phyloP scores from a whole-genome alignment of 768 basidiomycete species.

The Lactarius deliciosus region DNA sequence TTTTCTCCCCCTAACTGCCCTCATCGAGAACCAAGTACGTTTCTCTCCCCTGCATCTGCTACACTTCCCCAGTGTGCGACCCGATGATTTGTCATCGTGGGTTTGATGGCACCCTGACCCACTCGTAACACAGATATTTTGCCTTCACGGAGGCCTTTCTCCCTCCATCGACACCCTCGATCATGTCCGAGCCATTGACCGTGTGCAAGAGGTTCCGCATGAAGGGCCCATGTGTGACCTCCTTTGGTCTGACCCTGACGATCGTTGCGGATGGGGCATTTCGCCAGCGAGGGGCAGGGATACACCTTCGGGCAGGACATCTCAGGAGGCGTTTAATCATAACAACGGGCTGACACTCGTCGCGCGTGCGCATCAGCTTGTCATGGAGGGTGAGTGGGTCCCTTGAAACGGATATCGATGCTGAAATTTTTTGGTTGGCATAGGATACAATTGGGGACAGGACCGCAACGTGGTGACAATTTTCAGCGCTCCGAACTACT shows the following conservation, averaged over 20 bases:
- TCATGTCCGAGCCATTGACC: constrained; percentile 97
- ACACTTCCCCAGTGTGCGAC: background rate
- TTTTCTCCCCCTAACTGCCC: constrained; percentile 93
- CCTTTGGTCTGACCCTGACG: constrained; percentile 99
- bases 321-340: constrained; percentile 98
- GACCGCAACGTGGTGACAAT: constrained; percentile 99
- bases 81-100: constrained; percentile 19
- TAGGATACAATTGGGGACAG: constrained; percentile 96
- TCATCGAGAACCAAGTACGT: constrained; percentile 98
- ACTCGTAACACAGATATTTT: constrained; percentile 77
- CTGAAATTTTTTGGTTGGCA: background rate
- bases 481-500: constrained; percentile 99
- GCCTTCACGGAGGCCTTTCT: constrained; percentile 94
- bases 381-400: constrained; percentile 83
- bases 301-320: constrained; percentile 99
- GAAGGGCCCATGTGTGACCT: constrained; percentile 99
- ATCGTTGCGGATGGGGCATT: constrained; percentile 99
- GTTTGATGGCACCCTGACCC: constrained; percentile 20
- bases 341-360: constrained; percentile 97
- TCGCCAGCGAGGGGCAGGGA: constrained; percentile 97
- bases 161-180: constrained; percentile 99
- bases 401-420: too few species aligned
- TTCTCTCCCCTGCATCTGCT: constrained; percentile 9
- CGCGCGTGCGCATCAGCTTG: constrained; percentile 90
- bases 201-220: constrained; percentile 98